Percentiles rank a stretch among this genome's conserved stretches.
Conservation (phyloP, 208 protist genomes). For the Trichomonas vaginalis region DNA sequence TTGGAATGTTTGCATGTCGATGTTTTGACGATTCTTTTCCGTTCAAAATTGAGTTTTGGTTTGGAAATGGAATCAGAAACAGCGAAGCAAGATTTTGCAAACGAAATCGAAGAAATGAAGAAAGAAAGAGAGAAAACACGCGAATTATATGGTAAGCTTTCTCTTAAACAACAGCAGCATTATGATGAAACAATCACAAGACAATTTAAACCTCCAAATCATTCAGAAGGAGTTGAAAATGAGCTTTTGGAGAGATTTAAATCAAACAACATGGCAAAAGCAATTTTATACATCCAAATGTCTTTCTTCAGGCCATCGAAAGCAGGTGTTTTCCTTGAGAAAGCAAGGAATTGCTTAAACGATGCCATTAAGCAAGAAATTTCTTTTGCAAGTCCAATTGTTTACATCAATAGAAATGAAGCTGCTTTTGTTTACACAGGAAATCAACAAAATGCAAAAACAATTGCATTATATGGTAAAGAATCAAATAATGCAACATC, state of each 20-base stretch:
- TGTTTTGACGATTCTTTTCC: neutral
- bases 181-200: neutral
- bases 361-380: neutral
- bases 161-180: neutral
- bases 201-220: neutral
- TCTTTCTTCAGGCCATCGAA: neutral
- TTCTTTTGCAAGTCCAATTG: neutral
- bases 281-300: neutral
- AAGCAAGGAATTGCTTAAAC: neutral
- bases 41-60: neutral
- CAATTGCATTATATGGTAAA: neutral
- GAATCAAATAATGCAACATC: neutral
- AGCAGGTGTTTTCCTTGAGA: neutral
- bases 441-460: neutral
- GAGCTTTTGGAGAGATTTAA: neutral
- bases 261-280: neutral
- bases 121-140: neutral
- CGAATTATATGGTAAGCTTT: neutral
- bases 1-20: neutral
- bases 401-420: neutral
- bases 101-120: constrained; percentile 2
- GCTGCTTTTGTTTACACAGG: neutral
- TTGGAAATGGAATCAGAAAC: neutral
- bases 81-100: neutral
- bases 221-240: neutral